Base-by-base conservation (phyloP, 371 early-diverging fungal species). In the Choanephora cucurbitarum region DNA sequence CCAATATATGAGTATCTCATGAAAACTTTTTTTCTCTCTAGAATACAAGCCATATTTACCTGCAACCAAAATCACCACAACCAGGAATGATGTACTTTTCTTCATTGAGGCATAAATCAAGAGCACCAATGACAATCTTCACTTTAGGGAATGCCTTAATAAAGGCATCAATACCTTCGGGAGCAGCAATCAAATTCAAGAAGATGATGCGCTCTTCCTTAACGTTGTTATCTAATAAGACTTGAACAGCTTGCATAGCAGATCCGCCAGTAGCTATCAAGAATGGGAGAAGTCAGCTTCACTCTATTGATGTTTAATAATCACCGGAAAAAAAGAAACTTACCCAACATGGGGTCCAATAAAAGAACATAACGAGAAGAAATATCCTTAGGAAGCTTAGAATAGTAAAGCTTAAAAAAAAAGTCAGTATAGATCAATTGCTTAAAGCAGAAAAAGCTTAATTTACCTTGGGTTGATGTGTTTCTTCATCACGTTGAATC, bases 401-500 rank as follows among this genome's bases (percentile, higher is more conserved):
- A 85, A 67, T 96, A 96, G 77, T 88, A 95, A 44, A 94, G 82
- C 87, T 85, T 59, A 18, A 51, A 31, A 44, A 40, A 21, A 57
- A 45, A 46, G 37, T 23, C 15, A 37, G 40, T 34, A 60, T 21
- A 6, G 24, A 24, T 22, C 22, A 39, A 57, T 31, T 61, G 53
- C 15, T 24, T 33, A 31, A 44, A 34, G 39, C 6, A 32, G 32
- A 31, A 43, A 43, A 31, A 21, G 34, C 46, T 3, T 6, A n/a
- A 19, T 49, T 55, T 71, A 85, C 84, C 74, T 90, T 90, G 21
- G 96, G 92, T 67, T 83, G 68, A 22, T 92, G 93, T 2, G 96
- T 96, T 67, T 91, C 91, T 77, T 95, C 95, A 63, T 96, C 93
- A 55, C 95, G 84, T 73, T 96, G 96, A 60, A 96, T 96, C 63